These are phyloP conservation scores for Afroboletus lepidellus DNA, from an alignment of 1,284 basidiomycete genomes.

Conservation along the genomic window DNA sequence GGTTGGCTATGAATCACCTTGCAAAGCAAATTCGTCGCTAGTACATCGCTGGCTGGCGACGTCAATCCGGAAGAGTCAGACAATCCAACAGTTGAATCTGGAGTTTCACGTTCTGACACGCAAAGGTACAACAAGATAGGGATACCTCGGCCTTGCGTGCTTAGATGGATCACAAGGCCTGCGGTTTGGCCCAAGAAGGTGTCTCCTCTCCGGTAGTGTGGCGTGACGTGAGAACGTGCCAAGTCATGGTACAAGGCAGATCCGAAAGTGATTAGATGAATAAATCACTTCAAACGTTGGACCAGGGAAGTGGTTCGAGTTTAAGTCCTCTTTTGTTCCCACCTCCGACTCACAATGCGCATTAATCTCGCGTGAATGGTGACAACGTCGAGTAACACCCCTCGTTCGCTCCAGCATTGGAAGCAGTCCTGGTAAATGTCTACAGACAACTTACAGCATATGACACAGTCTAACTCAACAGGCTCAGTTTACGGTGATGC, in stretches of 20 bases:
- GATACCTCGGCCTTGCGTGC: too few species aligned
- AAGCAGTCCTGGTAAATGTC: not conserved
- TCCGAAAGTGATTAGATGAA: not conserved
- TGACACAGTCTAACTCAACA: not conserved
- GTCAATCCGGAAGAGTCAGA: too few species aligned
- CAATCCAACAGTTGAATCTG: too few species aligned
- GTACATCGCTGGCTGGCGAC: too few species aligned
- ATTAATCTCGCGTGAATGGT: not conserved
- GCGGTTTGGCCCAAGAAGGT: not conserved
- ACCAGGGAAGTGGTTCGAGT: not conserved
- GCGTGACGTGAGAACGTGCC: not conserved
- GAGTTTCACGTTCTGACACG: not conserved
- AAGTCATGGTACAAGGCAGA: not conserved
- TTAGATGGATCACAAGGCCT: too few species aligned
- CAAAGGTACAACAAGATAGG: too few species aligned
- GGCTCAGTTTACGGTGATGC: constrained; percentile 36
- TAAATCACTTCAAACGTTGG: not conserved
- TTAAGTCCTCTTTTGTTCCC: not conserved
- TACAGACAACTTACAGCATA: not conserved
- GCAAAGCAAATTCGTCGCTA: too few species aligned
- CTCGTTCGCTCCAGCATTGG: not conserved
- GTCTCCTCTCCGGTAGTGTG: not conserved
- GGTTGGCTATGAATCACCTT: too few species aligned
- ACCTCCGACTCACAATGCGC: not conserved
- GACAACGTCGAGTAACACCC: too few species aligned